phyloP scores from a whole-genome alignment of 2,329 filamentous ascomycete species.

The Dothidotthia symphoricarpi region DNA sequence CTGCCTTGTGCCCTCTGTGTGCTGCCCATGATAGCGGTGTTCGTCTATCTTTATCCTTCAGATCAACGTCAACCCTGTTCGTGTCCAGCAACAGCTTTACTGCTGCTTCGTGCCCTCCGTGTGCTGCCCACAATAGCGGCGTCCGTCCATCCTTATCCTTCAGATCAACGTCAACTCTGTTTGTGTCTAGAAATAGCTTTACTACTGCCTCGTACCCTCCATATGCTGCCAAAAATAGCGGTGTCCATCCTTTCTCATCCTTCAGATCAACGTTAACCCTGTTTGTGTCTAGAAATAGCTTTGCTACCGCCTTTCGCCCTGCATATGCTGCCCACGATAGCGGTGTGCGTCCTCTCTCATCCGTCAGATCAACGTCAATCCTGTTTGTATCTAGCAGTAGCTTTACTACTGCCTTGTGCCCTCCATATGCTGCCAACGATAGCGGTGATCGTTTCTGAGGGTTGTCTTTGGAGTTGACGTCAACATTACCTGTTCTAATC shows the following conservation, averaged over 20 bases:
- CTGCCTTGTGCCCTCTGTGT: neutral
- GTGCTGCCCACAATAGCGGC: neutral
- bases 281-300: neutral
- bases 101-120: neutral
- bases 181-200: neutral
- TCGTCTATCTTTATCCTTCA: neutral
- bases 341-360: neutral
- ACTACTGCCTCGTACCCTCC: neutral
- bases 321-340: neutral
- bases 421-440: too few species aligned
- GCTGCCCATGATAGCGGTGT: neutral
- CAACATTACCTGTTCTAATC: neutral
- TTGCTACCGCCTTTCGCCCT: neutral
- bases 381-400: too few species aligned
- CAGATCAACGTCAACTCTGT: neutral
- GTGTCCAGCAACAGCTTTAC: neutral
- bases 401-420: too few species aligned
- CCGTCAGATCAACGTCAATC: too few species aligned
- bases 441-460: too few species aligned
- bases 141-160: neutral
- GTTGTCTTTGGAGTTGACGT: neutral
- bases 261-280: neutral
- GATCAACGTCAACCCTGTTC: neutral
- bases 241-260: neutral
- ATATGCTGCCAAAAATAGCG: neutral